Evolutionary conservation across 2,329 filamentous ascomycete species (phyloP), one percentile per base, ranked within the genome.

Genomic region (Colletotrichum ledebouriae): DNA sequence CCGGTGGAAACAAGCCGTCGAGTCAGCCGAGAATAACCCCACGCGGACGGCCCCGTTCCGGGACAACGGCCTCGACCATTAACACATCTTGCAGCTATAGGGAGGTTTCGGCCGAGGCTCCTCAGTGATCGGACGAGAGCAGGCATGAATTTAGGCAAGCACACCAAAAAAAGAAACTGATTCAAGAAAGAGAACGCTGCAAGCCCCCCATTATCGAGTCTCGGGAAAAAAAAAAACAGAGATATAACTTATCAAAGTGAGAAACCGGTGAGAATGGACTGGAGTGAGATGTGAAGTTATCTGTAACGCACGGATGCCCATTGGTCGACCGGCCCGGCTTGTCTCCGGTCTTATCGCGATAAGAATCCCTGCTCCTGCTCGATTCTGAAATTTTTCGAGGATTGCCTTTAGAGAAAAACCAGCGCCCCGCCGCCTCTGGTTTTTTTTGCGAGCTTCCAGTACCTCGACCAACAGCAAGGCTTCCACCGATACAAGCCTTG

Each of bases 361-460:
- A 65, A 68, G 61, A 0, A 60, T 63, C 65, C 65, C 65, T 65
- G 61, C 55, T 29, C 39, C 20, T 64, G 39, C 50, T 39, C 44
- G 49, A 37, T 56, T 56, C 59, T 47, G 58, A 67, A 62, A 42
- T 60, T 67, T 69, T 67, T 67, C 53, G 67, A 10, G 34, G 63
- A 61, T 46, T 41, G 67, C 29, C 50, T 37, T 42, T 25, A 42
- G 25, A 67, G 56, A 69, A 68, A 68, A 68, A 68, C 47, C 65
- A 65, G 61, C 65, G 65, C 65, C 65, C 65, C 65, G 65, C 65
- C 55, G 65, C 61, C 61, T 68, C 65, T 47, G 41, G 34, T 68
- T 68, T 68, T 68, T 64, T 61, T 47, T 34, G 25, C 50, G 59
- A 63, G 63, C 63, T 67, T 50, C 22, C 49, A 65, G 55, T 15